Evolutionary conservation across 2,329 filamentous ascomycete genomes (phyloP).

Genomic region (Paraphaeosphaeria sporulosa): DNA sequence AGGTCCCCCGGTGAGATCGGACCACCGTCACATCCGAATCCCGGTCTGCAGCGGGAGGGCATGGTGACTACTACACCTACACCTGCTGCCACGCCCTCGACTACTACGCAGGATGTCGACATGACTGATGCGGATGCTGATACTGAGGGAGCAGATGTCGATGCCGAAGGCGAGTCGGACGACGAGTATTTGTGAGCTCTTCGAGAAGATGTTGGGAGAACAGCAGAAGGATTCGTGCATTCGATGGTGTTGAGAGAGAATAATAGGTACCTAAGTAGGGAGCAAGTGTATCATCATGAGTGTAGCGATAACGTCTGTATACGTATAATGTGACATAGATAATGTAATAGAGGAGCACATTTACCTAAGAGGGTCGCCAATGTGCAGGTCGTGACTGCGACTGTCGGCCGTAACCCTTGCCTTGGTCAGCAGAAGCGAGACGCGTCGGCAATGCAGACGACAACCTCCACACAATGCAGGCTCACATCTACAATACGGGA

Average conservation of each 20-base stretch:
- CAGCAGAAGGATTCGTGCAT: neutral
- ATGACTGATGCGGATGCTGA: conserved; percentile 23
- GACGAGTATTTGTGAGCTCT: conserved; percentile 17
- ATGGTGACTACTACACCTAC: neutral
- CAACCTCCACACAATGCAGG: no score
- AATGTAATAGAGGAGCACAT: neutral
- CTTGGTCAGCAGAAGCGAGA: no score
- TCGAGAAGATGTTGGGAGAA: neutral
- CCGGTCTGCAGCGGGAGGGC: neutral
- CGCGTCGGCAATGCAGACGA: no score
- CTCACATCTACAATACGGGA: no score
- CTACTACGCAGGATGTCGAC: conserved; percentile 14
- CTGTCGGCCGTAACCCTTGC: no score
- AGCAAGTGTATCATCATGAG: neutral
- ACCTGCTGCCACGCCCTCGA: conserved; percentile 1
- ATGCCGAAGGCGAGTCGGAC: conserved; percentile 35
- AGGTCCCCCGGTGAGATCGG: neutral
- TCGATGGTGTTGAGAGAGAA: neutral
- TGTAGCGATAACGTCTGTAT: neutral
- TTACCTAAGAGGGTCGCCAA: neutral
- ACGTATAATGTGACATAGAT: neutral
- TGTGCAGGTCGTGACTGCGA: no score
- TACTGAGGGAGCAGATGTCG: conserved; percentile 21
- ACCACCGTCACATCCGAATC: neutral
- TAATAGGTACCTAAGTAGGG: neutral